Base-by-base conservation (phyloP, 371 early-diverging fungal species). In the Zancudomyces culisetae region DNA sequence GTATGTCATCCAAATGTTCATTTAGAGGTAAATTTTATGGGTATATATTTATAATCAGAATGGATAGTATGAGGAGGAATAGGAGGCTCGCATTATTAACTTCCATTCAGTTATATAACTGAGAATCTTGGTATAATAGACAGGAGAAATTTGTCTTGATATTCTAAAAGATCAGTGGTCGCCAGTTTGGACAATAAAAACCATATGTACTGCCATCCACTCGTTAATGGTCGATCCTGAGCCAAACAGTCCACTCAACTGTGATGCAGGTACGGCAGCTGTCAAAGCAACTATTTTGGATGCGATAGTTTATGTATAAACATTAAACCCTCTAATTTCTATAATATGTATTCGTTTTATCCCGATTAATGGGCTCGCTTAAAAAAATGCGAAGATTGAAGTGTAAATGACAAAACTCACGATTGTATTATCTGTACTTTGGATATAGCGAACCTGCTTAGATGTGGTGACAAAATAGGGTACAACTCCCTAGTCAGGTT, bases 201-300 rank as follows among this genome's bases (percentile, higher is more conserved):
- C 83, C 2, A 74, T 80, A 0, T 66, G 80, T 24, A 59, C 84
- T 29, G 85, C 87, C 23, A 74, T 87, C 20, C 76, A 76, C 22
- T 68, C 80, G 28, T 66, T 87, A 35, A 61, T 87, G 8, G 73
- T 74, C 20, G 75, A 79, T 51, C 87, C 87, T 19, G 85, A 83
- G 56, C 85, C 87, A 28, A 73, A 74, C 59, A 84, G 85, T 51
- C 96, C 96, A 6, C 70, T 95, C 23, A 95, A 95, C 62, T 87
- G 89, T 61, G 93, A 95, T 63, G 92, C 90, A 42, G 35, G 35
- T 35, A 35, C 15, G 35, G 6, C 15, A 10, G 35, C 6, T 15
- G 6, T 47, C 52, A 18, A 43, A 59, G 45, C 18, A 10, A 18
- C 6, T 35, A 15, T 10, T 35, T 35, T 35, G 15, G 6, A 35